Evolutionary conservation across 2,329 filamentous ascomycete genomes (phyloP), one percentile per base, ranked within the genome.

Genomic region (Achaetomium macrosporum): DNA sequence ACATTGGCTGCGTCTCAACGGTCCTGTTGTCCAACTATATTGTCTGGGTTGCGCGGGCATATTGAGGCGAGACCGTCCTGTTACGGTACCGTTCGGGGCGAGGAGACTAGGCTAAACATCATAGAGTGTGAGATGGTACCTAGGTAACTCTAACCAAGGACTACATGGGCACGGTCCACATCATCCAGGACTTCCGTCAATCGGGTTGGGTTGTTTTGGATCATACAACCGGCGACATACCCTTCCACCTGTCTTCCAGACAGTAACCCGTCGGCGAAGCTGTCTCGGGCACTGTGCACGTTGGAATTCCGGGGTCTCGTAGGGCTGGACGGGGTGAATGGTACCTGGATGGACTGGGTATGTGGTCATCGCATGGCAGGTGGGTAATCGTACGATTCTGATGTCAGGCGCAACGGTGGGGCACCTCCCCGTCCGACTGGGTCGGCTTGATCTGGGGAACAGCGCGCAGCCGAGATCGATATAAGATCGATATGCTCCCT

Each of bases 351-450:
- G n/a, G n/a, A n/a, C n/a, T n/a, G n/a, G n/a, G n/a, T n/a, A n/a
- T n/a, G n/a, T n/a, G n/a, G n/a, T 36, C 41, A 13, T 36, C 39
- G 42, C 51, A 41, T 41, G 51, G 35, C 35, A 35, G 40, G 43
- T 50, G 47, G 47, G 54, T 58, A 57, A 56, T 63, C 56, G 61
- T 63, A 63, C 61, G 61, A 63, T 63, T 63, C 50, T 63, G 56
- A 60, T 59, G 61, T 60, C 55, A 59, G 53, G 42, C 16, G 43
- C 40, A 40, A 15, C 16, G 40, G 37, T 55, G 55, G 54, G 53
- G 47, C 25, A 25, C 25, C 25, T 13, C 36, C 47, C 50, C 51
- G 42, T 25, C 39, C 30, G n/a, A 42, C 16, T 53, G 47, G 52
- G 20, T 50, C 52, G 41, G 47, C 47, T 55, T 33, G 49, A 31